Conservation (phyloP, 257 asterid genomes). For the Solanum bulbocastanum region DNA sequence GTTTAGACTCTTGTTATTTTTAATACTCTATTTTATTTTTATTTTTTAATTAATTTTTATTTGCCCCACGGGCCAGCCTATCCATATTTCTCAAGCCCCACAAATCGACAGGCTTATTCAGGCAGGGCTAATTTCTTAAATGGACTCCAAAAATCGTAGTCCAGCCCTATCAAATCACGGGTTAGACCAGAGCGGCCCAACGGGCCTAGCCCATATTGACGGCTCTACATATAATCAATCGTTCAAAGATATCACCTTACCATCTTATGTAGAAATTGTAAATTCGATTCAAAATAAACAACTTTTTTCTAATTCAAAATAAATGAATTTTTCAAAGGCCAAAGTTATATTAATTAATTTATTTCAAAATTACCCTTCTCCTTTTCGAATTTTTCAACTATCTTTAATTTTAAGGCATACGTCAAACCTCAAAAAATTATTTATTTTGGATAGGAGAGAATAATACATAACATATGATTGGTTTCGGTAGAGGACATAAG, state of each 20-base stretch:
- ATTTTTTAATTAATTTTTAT: too few species aligned
- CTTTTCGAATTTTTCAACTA: neutral
- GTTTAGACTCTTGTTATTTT: too few species aligned
- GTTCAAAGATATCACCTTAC: neutral
- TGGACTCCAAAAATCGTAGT: accelerated
- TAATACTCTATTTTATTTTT: too few species aligned
- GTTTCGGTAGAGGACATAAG: neutral
- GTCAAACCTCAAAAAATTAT: too few species aligned
- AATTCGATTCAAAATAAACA: neutral
- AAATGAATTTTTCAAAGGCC: neutral
- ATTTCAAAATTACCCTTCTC: neutral
- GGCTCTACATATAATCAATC: neutral
- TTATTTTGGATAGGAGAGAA: neutral
- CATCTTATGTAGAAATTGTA: neutral
- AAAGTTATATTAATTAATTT: too few species aligned
- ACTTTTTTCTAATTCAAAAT: neutral
- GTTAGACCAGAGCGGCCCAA: too few species aligned
- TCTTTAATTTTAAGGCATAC: neutral
- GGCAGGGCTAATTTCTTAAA: too few species aligned
- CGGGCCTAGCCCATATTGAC: too few species aligned
- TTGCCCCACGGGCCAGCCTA: too few species aligned
- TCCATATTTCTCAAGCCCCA: too few species aligned
- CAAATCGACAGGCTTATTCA: too few species aligned
- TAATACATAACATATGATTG: neutral
- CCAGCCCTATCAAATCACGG: too few species aligned